Base-by-base conservation (phyloP, 176 grass and related monocot species). In the Melocanna baccifera region DNA sequence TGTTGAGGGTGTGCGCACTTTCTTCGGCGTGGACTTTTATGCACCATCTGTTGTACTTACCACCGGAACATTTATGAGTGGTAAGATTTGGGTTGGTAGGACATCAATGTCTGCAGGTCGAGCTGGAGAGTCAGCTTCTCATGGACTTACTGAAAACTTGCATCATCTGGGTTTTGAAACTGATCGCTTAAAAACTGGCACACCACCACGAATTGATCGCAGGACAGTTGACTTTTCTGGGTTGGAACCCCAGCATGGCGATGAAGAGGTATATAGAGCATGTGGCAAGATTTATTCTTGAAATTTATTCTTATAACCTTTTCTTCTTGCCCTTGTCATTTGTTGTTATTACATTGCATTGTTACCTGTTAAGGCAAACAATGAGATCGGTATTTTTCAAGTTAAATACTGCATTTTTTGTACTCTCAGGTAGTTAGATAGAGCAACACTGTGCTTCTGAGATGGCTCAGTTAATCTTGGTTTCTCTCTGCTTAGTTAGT, bases 61-160 rank as follows among this genome's bases (percentile, higher is more conserved):
- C 51, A 95, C 96, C 0, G 96, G 96, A 28, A 98, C 96, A 77
- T 98, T 98, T 80, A 98, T 95, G 96, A 95, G 96, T 59, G 93
- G 96, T 93, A 98, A 93, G 87, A 94, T 95, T 64, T 98, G 93
- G 93, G 96, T 98, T 75, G 96, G 96, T 88, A 95, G 91, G 76
- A 87, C 93, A 79, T 98, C 96, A 68, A 98, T 98, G 93, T 77
- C 96, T 71, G 96, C 96, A 48, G 96, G 96, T 32, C 91, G 96
- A 83, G 96, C 96, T 83, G 96, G 96, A 71, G 93, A 98, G 72
- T 95, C 96, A 5, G 93, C 96, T 83, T 98, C 96, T 67, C 85
- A 92, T 83, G 96, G 96, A 41, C 87, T 98, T 45, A 98, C 96
- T 83, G 96, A 98, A 87, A 98, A 91, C 57, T 87, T 98, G 89